These are phyloP conservation scores for Boletus pseudopeckii DNA, from an alignment of 768 basidiomycete species.

Conservation along the genomic window DNA sequence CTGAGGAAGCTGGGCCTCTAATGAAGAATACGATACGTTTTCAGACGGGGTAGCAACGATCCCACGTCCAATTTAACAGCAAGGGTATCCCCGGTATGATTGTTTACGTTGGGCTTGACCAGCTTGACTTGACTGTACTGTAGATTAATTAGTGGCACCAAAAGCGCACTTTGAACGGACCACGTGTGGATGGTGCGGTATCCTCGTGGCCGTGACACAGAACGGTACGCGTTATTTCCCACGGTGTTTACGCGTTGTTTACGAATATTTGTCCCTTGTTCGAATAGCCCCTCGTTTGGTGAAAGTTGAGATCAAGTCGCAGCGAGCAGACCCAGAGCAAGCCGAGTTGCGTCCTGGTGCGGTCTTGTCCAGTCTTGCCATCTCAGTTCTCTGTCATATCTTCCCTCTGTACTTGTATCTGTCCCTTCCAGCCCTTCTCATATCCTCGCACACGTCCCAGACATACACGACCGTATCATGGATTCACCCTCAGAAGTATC, in stretches of 20 bases:
- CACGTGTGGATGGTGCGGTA: conserved; percentile 16
- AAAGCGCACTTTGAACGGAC: too few relatives aligned
- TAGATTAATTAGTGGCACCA: too few relatives aligned
- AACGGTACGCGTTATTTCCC: conserved; percentile 24
- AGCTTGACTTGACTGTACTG: too few relatives aligned
- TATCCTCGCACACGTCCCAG: not conserved
- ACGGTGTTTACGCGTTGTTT: conserved; percentile 32
- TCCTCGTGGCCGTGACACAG: conserved; percentile 13
- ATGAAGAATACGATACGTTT: too few relatives aligned
- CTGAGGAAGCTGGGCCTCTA: too few relatives aligned
- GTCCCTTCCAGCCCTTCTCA: not conserved
- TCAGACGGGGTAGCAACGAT: too few relatives aligned
- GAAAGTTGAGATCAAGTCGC: not conserved
- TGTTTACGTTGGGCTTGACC: not conserved
- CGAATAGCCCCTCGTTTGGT: conserved; percentile 6
- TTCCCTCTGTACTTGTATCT: conserved; percentile 26
- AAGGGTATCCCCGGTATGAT: too few relatives aligned
- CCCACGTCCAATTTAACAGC: too few relatives aligned
- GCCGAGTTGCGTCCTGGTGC: not conserved
- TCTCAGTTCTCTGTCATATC: not conserved
- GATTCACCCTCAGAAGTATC: conserved; percentile 26
- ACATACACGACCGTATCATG: conserved; percentile 15
- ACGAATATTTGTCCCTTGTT: conserved; percentile 26
- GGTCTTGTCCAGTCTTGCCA: not conserved
- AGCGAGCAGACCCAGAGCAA: not conserved